Base-by-base conservation (phyloP, 2,329 filamentous ascomycete species). In the Didymella lethalis region DNA sequence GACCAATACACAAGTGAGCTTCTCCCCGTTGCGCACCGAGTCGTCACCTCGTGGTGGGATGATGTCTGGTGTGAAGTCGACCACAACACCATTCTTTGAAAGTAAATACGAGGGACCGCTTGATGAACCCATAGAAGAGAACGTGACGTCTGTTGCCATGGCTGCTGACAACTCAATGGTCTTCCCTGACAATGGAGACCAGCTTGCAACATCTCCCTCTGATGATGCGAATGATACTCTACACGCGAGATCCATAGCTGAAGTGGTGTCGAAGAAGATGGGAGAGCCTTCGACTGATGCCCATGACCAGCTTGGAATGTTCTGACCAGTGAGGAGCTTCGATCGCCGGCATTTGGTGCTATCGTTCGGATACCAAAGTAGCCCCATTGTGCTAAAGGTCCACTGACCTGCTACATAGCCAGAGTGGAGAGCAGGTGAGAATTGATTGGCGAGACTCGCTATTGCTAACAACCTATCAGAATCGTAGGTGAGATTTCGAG, bases 321-420 rank as follows among this genome's bases (percentile, higher is more conserved):
- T 66, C 14, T 66, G 63, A 2, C 62, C 61, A 48, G 64, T 34
- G 11, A 50, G 44, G 14, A 57, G 41, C 47, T 63, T 67, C 0
- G 73, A 67, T 47, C 73, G 64, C 2, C 71, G 65, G 36, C 68
- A 73, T 20, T 55, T 63, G 25, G 64, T 63, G 23, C 65, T 64
- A 36, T 76, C 72, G 43, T 65, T 74, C 14, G 74, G 73, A 59
- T 77, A 73, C 74, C 74, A 77, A 2, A 77, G 68, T 5, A 77
- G 63, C 18, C 66, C 68, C 7, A 77, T 66, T 3, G 70, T 75
- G 46, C 67, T 75, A 54, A 67, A 75, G 1, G 73, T 75, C 74
- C 74, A 77, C 45, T 75, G 75, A 12, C 75, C 75, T 25, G 73
- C 75, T 28, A 77, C 68, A 55, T 77, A 77, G 18, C 71, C 70